These are phyloP conservation scores for Kodamaea fukazawae DNA, from an alignment of 805 yeast genomes.

Conservation along the genomic window DNA sequence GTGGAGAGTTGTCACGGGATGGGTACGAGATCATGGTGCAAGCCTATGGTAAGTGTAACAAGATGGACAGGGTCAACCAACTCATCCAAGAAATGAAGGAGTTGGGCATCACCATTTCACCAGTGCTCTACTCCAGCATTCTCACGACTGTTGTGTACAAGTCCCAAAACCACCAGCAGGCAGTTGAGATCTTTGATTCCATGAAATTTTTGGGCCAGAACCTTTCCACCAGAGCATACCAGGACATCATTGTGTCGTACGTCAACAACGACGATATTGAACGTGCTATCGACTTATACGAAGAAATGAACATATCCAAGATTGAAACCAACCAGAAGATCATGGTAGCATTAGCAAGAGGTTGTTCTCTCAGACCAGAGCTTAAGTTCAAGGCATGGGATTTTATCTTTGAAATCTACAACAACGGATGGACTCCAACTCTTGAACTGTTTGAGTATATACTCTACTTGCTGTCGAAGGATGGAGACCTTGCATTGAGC, in stretches of 20 bases:
- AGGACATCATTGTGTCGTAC: slow-evolving; percentile 66
- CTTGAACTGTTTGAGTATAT: slow-evolving; percentile 58
- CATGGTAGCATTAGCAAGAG: slow-evolving; percentile 59
- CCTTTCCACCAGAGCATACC: slow-evolving; percentile 63
- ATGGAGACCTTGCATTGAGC: slow-evolving; percentile 72
- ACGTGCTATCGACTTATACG: slow-evolving; percentile 70
- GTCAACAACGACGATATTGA: slow-evolving; percentile 63
- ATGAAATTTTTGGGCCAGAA: slow-evolving; percentile 74
- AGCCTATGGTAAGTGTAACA: slow-evolving; percentile 42
- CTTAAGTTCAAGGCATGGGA: slow-evolving; percentile 69
- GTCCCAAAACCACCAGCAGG: slow-evolving; percentile 51
- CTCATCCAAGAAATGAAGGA: slow-evolving; percentile 37
- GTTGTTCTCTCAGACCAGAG: slow-evolving; percentile 55
- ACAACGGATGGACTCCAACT: slow-evolving; percentile 41
- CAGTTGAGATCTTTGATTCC: slow-evolving; percentile 72
- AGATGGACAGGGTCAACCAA: slow-evolving; percentile 38
- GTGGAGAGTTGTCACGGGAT: slow-evolving; percentile 29
- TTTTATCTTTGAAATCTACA: slow-evolving; percentile 63
- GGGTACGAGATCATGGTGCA: slow-evolving; percentile 46
- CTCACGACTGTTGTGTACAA: slow-evolving; percentile 59
- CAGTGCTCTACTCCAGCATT: slow-evolving; percentile 51
- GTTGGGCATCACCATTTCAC: slow-evolving; percentile 39
- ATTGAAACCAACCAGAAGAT: slow-evolving; percentile 32
- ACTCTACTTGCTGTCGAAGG: slow-evolving; percentile 72
- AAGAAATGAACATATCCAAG: slow-evolving; percentile 53